Percentiles rank a stretch among this genome's conserved stretches.
Evolutionary conservation across 2,329 filamentous ascomycete genomes (phyloP).

Genomic region (Colletotrichum limetticola): DNA sequence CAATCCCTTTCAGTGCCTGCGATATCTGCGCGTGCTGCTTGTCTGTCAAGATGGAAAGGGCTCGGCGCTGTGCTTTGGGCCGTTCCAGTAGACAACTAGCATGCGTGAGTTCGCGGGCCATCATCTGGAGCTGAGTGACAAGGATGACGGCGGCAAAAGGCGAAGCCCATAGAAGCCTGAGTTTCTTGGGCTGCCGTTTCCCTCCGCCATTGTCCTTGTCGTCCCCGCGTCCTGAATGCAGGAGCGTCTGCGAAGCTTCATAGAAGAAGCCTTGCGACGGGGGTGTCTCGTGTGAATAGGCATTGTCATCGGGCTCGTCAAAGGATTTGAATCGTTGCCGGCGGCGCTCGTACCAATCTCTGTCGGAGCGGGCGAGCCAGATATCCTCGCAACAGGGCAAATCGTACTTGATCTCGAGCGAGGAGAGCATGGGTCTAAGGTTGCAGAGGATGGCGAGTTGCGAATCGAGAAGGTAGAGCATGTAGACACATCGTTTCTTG

Average conservation of each 20-base stretch:
- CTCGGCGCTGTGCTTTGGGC: slow-evolving; percentile 13
- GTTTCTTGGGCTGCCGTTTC: background rate
- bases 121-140: slow-evolving; percentile 24
- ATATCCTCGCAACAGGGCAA: slow-evolving; percentile 22
- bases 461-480: slow-evolving; percentile 21
- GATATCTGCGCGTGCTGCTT: slow-evolving; percentile 23
- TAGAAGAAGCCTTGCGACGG: slow-evolving; percentile 19
- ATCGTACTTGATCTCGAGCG: slow-evolving; percentile 27
- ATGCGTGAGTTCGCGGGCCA: slow-evolving; percentile 18
- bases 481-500: slow-evolving; percentile 20
- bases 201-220: background rate
- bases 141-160: slow-evolving; percentile 21
- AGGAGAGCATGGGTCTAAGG: slow-evolving; percentile 18
- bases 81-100: slow-evolving; percentile 20
- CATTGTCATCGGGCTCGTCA: slow-evolving; percentile 20
- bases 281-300: slow-evolving; percentile 13
- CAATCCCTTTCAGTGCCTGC: slow-evolving; percentile 11
- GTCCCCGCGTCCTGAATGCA: background rate
- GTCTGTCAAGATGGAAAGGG: slow-evolving; percentile 11
- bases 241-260: slow-evolving; percentile 8
- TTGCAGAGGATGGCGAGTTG: slow-evolving; percentile 23
- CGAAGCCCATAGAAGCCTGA: slow-evolving; percentile 19
- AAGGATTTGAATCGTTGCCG: slow-evolving; percentile 23
- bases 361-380: slow-evolving; percentile 17
- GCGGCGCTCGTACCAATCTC: slow-evolving; percentile 7